Evolutionary conservation across 805 yeast genomes (phyloP), one percentile per base, ranked within the genome.

Genomic region (Candida pseudofarinosa): DNA sequence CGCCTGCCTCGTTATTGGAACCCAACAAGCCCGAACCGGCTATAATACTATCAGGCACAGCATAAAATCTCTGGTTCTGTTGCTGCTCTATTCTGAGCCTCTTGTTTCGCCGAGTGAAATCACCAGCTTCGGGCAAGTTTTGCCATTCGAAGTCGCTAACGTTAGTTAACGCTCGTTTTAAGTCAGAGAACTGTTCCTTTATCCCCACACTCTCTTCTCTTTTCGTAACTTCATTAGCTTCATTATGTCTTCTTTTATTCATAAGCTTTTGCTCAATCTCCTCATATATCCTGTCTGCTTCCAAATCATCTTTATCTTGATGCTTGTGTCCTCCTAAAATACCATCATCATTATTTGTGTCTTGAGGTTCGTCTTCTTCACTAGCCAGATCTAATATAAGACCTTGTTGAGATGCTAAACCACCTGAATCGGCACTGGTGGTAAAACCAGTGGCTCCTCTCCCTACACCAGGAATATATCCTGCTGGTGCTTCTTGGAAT

Each of bases 381-480:
- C 49, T 51, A 19, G 60, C 65, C 18, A 62, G 73, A 3, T 62
- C 64, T n/a, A 59, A 67, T 4, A 54, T 54, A 20, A 23, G 54
- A 13, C 37, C 56, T 43, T 68, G 57, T 41, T 42, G 62, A 47
- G 71, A 49, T 44, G 67, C 45, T 10, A 48, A 45, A 1, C 74
- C 72, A 0, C 88, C 88, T 13, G 85, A 60, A 48, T 85, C 95
- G 1, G 93, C 88, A 45, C 88, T 76, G 0, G 96, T 88, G 0
- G 90, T 81, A 62, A 93, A 90, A 4, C 97, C 98, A 1, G 87
- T 78, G 1, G 97, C 98, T 19, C 99, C 99, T 57, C 99, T 73
- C 0, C 97, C 98, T 5, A 89, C 64, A 19, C 99, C 99, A 3
- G 98, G 85, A 33, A 89, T 77, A 58, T 91, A 91, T 4, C 95